A percentile compares a stretch with the other conserved stretches of the same genome.
Evolutionary conservation across 345 rosid species (phyloP).

Genomic region (Trapa bicornis): DNA sequence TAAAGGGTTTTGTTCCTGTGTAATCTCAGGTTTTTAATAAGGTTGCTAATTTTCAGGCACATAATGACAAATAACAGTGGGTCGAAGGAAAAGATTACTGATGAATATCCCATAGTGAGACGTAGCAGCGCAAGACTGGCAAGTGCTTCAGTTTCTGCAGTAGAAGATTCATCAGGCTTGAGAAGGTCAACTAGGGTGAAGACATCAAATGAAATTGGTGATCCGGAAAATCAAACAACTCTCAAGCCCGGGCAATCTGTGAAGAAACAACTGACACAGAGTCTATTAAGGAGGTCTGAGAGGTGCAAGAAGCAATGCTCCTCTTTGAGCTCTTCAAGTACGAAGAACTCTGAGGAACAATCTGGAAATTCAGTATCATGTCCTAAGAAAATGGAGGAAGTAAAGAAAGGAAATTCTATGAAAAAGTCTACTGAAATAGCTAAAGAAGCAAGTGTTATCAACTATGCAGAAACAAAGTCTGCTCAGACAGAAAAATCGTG

Average conservation of each 20-base stretch:
- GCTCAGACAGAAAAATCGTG: slow-evolving; percentile 9
- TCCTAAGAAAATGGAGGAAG: slow-evolving; percentile 20
- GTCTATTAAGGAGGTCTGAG: slow-evolving; percentile 44
- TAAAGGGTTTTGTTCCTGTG: not conserved
- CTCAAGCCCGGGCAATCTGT: slow-evolving; percentile 42
- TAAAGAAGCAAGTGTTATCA: slow-evolving; percentile 15
- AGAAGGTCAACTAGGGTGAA: slow-evolving; percentile 47
- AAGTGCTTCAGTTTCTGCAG: slow-evolving; percentile 11
- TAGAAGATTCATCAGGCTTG: slow-evolving; percentile 18
- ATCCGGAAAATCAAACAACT: slow-evolving; percentile 22
- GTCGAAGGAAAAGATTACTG: slow-evolving; percentile 23
- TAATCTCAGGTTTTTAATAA: not conserved
- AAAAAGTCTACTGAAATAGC: slow-evolving; percentile 25
- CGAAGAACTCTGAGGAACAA: slow-evolving; percentile 18
- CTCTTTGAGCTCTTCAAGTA: slow-evolving; percentile 26
- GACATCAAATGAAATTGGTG: slow-evolving; percentile 15
- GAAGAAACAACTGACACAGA: slow-evolving; percentile 24
- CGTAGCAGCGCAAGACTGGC: slow-evolving; percentile 23
- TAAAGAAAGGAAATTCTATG: slow-evolving; percentile 19
- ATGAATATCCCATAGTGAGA: slow-evolving; percentile 27
- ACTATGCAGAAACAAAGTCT: slow-evolving; percentile 6
- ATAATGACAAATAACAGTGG: slow-evolving; percentile 30
- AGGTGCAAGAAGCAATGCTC: slow-evolving; percentile 32
- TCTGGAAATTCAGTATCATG: slow-evolving; percentile 15
- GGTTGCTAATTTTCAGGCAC: slow-evolving; percentile 6